These are phyloP conservation scores for Penstemon newberryi DNA, from an alignment of 257 asterid species.

Conservation along the genomic window DNA sequence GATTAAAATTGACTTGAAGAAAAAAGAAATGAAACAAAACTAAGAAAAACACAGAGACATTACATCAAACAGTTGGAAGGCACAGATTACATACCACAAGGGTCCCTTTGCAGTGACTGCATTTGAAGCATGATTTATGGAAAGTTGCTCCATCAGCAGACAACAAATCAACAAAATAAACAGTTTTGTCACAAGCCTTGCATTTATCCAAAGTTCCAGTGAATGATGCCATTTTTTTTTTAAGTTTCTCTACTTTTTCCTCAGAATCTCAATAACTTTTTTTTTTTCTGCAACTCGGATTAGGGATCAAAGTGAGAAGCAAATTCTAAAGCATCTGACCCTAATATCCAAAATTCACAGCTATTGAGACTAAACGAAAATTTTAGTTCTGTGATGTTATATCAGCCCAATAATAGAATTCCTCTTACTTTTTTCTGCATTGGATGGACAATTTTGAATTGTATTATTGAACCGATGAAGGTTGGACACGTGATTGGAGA, in stretches of 20 bases:
- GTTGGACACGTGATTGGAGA: constrained; percentile 36
- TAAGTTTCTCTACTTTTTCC: background rate
- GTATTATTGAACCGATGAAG: constrained; percentile 28
- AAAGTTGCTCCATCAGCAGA: constrained; percentile 57
- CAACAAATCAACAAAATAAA: constrained; percentile 52
- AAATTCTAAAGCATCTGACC: background rate
- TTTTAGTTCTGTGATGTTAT: constrained; percentile 33
- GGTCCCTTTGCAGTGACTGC: constrained; percentile 81
- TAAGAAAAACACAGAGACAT: too few species aligned
- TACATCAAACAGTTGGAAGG: background rate
- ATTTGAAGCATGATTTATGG: constrained; percentile 62
- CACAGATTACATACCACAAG: constrained; percentile 54
- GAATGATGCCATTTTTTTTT: constrained; percentile 43
- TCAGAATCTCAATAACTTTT: constrained; percentile 30
- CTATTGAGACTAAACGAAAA: constrained; percentile 38
- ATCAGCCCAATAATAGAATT: constrained; percentile 31
- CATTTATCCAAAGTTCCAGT: constrained; percentile 59
- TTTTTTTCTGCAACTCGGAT: background rate
- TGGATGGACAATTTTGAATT: constrained; percentile 31
- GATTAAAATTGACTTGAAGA: too few species aligned
- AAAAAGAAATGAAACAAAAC: too few species aligned
- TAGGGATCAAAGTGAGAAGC: constrained; percentile 15
- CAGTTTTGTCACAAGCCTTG: constrained; percentile 63
- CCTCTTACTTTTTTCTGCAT: background rate
- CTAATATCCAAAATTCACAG: constrained; percentile 26